Conservation (phyloP, 805 yeast genomes). For the Millerago galiae region DNA sequence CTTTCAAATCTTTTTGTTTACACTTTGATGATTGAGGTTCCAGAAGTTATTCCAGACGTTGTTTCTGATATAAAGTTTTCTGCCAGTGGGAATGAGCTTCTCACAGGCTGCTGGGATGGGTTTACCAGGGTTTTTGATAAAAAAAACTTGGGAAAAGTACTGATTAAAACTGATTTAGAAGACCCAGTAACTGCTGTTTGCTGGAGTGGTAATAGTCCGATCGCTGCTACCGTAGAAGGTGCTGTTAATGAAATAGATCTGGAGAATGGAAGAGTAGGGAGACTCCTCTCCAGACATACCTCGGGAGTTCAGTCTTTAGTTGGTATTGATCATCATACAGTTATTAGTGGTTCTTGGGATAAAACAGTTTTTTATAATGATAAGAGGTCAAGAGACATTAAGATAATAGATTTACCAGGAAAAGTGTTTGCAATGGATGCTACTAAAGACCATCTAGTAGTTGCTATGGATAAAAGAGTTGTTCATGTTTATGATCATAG, state of each 20-base stretch:
- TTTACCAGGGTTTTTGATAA: slow-evolving; percentile 38
- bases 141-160: slow-evolving; percentile 20
- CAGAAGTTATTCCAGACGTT: slow-evolving; percentile 30
- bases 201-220: slow-evolving; percentile 27
- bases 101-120: slow-evolving; percentile 57
- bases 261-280: slow-evolving; percentile 32
- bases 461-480: slow-evolving; percentile 47
- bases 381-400: slow-evolving; percentile 22
- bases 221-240: slow-evolving; percentile 50
- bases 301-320: slow-evolving; percentile 35
- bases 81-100: slow-evolving; percentile 30
- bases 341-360: slow-evolving; percentile 62
- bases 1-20: background rate
- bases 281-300: slow-evolving; percentile 26
- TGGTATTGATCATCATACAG: slow-evolving; percentile 21
- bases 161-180: slow-evolving; percentile 15
- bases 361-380: slow-evolving; percentile 44
- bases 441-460: slow-evolving; percentile 36
- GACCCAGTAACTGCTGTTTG: slow-evolving; percentile 16
- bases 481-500: slow-evolving; percentile 55
- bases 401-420: slow-evolving; percentile 27
- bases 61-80: slow-evolving; percentile 38
- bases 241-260: slow-evolving; percentile 44
- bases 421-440: slow-evolving; percentile 63
- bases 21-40: slow-evolving; percentile 12